Evolutionary conservation across 2,329 filamentous ascomycete species (phyloP).

Genomic region (Amauroascus verrucosus): DNA sequence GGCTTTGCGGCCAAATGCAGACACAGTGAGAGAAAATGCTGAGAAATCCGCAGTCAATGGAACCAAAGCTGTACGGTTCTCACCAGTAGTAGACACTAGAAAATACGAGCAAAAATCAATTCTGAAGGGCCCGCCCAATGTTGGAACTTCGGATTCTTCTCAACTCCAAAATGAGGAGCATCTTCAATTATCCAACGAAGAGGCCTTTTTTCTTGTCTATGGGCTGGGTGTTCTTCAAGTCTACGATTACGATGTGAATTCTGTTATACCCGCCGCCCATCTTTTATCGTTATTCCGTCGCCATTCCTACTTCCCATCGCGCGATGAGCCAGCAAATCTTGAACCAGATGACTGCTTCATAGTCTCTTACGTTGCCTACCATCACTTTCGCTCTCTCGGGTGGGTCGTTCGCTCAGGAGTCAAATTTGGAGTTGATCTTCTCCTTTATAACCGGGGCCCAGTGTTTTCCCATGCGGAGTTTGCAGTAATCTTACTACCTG

Average conservation of each 20-base stretch:
- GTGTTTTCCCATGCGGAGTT: conserved; percentile 95
- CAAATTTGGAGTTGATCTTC: conserved; percentile 89
- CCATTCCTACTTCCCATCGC: conserved; percentile 58
- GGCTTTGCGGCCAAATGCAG: not conserved
- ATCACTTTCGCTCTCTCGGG: conserved; percentile 89
- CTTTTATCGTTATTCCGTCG: conserved; percentile 58
- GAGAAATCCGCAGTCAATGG: conserved; percentile 16
- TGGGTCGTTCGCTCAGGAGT: conserved; percentile 89
- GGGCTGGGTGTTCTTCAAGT: conserved; percentile 65
- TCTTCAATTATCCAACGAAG: conserved; percentile 81
- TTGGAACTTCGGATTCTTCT: conserved; percentile 14
- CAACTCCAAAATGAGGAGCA: conserved; percentile 57
- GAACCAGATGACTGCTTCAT: conserved; percentile 75
- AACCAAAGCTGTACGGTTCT: conserved; percentile 59
- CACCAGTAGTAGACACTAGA: conserved; percentile 45
- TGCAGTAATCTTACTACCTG: conserved; percentile 71
- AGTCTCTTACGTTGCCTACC: conserved; percentile 78
- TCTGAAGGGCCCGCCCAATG: conserved; percentile 15
- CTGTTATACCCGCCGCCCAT: conserved; percentile 43
- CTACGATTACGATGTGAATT: conserved; percentile 26
- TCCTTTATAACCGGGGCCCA: conserved; percentile 87
- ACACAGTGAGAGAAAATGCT: not conserved
- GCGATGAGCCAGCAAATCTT: conserved; percentile 36
- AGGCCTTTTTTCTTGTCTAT: conserved; percentile 83
- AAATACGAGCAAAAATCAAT: conserved; percentile 49